phyloP scores from a whole-genome alignment of 2,329 filamentous ascomycete species.

The Achaetomium macrosporum region DNA sequence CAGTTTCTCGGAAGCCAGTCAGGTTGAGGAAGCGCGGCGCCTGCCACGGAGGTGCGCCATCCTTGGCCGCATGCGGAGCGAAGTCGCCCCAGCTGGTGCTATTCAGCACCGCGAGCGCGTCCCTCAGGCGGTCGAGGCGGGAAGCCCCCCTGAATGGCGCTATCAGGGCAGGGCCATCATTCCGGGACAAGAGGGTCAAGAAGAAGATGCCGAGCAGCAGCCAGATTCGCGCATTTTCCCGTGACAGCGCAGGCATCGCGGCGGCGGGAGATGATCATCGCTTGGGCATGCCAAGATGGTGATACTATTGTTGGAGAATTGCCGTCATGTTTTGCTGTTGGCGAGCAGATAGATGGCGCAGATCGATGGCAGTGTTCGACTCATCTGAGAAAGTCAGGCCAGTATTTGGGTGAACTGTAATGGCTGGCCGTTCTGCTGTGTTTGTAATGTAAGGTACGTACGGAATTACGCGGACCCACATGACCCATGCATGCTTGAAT shows the following conservation, averaged over 20 bases:
- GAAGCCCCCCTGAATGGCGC: conserved; percentile 38
- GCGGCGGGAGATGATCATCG: background rate
- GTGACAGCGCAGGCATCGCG: conserved; percentile 36
- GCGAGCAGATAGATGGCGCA: background rate
- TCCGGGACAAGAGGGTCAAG: conserved; percentile 38
- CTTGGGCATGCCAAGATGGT: background rate
- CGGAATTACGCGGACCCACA: too few relatives aligned
- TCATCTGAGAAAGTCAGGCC: too few relatives aligned
- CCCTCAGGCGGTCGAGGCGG: conserved; percentile 46
- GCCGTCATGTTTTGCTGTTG: background rate
- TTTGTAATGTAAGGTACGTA: too few relatives aligned
- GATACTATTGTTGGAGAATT: background rate
- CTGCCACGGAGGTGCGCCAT: conserved; percentile 24
- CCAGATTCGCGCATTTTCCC: conserved; percentile 36
- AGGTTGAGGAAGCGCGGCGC: conserved; percentile 56
- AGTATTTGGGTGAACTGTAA: too few relatives aligned
- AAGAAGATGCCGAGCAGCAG: conserved; percentile 41
- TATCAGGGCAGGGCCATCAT: conserved; percentile 37
- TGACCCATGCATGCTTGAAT: too few relatives aligned
- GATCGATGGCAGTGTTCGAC: too few relatives aligned
- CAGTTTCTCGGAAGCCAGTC: conserved; percentile 67
- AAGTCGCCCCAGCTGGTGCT: conserved; percentile 57
- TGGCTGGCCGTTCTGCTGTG: too few relatives aligned
- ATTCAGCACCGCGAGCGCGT: conserved; percentile 50
- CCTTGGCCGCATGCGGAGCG: conserved; percentile 32